Evolutionary conservation across 176 grass and related monocot genomes (phyloP), one percentile per base, ranked within the genome.

Genomic region (sorghum (Sorghum bicolor)): DNA sequence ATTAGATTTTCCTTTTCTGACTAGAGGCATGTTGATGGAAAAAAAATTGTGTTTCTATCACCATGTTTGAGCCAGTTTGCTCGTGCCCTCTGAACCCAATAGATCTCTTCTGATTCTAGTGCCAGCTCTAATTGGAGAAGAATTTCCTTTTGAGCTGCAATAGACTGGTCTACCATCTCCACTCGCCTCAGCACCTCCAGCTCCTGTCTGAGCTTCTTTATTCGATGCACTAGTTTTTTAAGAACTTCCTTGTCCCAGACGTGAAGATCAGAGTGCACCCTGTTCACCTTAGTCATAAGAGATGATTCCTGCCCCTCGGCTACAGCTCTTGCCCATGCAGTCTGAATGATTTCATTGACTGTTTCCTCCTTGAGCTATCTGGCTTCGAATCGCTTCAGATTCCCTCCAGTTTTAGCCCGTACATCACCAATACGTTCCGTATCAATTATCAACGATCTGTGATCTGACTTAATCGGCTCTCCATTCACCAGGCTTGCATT

Each of bases 321-420:
- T 3, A n/a, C n/a, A n/a, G 43, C 43, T 4, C 43, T 1, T 15
- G 55, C 8, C 55, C 22, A 58, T 8, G 22, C 55, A 14, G 43
- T 45, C 0, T 45, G 43, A 0, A 45, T 2, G 0, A 45, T 45
- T 3, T 45, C 43, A 15, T 45, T 45, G 0, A 45, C 43, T 1
- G 13, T 45, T 2, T 45, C 43, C 43, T 45, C 43, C 2, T 45
- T 45, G 15, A 45, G 43, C 43, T 13, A 45, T 1, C 43, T 45
- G 11, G 43, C 43, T 15, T 45, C 43, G 4, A 45, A 45, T 0
- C 13, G 11, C 43, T 45, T 45, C 43, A 3, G 43, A 13, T 13
- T 45, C 3, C 43, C 13, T 14, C 43, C 43, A 14, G 3, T 3
- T 1, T 2, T 0, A 0, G 2, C 13, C 0, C 12, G 2, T 13